phyloP scores from a whole-genome alignment of 352 stramenopile species.

The Halophytophthora batemanensis region DNA sequence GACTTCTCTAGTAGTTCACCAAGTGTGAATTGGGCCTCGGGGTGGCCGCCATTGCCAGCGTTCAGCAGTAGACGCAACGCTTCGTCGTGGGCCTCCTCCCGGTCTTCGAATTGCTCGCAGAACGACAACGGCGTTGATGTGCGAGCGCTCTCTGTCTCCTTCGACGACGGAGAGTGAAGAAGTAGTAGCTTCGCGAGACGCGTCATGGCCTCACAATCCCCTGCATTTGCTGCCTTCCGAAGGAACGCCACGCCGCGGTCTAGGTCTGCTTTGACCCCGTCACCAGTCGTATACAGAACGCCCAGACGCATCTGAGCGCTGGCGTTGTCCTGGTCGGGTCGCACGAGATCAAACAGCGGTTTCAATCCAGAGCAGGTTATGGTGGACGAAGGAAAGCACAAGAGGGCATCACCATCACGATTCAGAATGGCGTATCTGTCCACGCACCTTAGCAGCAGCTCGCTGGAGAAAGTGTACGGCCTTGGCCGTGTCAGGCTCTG shows the following conservation, averaged over 20 bases:
- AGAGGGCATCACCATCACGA: no score
- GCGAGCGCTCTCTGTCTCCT: not conserved
- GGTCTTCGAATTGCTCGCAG: constrained; percentile 36
- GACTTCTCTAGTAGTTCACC: constrained; percentile 59
- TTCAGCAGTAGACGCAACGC: constrained; percentile 55
- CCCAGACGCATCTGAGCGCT: constrained; percentile 50
- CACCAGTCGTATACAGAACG: constrained; percentile 37
- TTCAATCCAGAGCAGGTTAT: not conserved
- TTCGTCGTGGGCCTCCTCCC: constrained; percentile 60
- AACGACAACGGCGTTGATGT: constrained; percentile 3
- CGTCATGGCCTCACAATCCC: constrained; percentile 50
- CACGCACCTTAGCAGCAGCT: constrained; percentile 41
- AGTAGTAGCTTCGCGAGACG: constrained; percentile 51
- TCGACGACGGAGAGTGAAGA: constrained; percentile 6
- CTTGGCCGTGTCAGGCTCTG: constrained; percentile 34
- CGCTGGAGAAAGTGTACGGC: constrained; percentile 70
- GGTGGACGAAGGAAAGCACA: no score
- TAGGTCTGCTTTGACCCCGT: constrained; percentile 50
- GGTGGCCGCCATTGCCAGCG: constrained; percentile 34
- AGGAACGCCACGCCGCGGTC: constrained; percentile 56
- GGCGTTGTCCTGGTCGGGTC: constrained; percentile 26
- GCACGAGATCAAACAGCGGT: no score
- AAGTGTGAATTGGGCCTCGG: constrained; percentile 37
- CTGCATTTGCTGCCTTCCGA: constrained; percentile 38
- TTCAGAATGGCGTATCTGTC: not conserved